Conservation (phyloP, 148 eudicot genomes). For the Hydrangea macrophylla region DNA sequence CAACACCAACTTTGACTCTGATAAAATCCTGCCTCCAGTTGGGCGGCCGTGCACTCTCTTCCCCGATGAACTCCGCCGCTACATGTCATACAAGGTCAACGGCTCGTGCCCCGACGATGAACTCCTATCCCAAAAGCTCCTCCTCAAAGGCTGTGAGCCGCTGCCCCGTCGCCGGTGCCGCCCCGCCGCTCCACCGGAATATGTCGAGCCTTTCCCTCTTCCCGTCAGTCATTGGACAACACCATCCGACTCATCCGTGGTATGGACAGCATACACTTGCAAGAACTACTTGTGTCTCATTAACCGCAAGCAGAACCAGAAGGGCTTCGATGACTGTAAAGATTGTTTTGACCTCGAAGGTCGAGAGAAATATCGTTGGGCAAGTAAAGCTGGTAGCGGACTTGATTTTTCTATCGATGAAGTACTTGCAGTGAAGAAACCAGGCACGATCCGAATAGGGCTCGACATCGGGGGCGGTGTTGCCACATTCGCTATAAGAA, state of each 20-base stretch:
- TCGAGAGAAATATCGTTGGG: conserved; percentile 21
- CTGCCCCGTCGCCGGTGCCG: conserved; percentile 51
- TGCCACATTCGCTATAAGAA: conserved; percentile 46
- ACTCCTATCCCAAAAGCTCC: conserved; percentile 37
- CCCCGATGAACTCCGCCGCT: conserved; percentile 17
- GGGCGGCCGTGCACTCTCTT: conserved; percentile 35
- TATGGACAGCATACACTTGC: conserved; percentile 49
- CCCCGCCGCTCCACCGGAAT: conserved; percentile 27
- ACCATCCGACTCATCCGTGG: conserved; percentile 37
- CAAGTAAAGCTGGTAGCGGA: not conserved
- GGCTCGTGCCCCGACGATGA: conserved; percentile 47
- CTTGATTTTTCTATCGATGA: conserved; percentile 40
- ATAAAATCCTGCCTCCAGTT: conserved; percentile 35
- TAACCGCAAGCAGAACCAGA: conserved; percentile 20
- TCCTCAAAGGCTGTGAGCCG: conserved; percentile 51
- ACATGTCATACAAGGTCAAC: conserved; percentile 37
- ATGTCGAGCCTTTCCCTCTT: conserved; percentile 34
- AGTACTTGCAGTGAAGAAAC: conserved; percentile 34
- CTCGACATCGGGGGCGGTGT: conserved; percentile 47
- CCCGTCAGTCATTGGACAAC: conserved; percentile 38
- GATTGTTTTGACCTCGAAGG: conserved; percentile 38
- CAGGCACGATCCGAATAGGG: conserved; percentile 38
- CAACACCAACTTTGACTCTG: conserved; percentile 36
- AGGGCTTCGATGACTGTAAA: conserved; percentile 34
- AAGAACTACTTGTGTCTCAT: conserved; percentile 36